These are phyloP conservation scores for Rubus idaeus DNA, from an alignment of 306 rosid genomes.

Conservation along the genomic window DNA sequence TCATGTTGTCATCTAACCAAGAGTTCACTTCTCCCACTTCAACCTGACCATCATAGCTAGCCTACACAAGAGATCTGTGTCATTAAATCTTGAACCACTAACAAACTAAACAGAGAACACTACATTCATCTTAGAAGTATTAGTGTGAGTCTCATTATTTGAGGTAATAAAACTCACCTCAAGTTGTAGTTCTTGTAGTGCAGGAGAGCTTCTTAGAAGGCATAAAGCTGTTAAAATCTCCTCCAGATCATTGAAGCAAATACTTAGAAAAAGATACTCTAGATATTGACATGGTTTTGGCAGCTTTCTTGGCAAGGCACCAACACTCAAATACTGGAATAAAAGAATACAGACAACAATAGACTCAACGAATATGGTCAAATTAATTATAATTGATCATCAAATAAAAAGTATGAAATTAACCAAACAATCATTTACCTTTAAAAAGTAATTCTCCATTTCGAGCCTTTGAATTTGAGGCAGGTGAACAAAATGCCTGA, in stretches of 20 bases:
- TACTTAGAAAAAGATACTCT: conserved; percentile 45
- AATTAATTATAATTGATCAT: not conserved
- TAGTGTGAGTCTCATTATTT: not conserved
- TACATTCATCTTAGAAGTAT: too few species aligned
- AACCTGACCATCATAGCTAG: conserved; percentile 32
- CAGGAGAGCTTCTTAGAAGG: conserved; percentile 58
- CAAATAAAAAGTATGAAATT: not conserved
- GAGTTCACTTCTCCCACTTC: not conserved
- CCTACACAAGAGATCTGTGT: conserved; percentile 23
- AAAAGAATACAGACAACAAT: not conserved
- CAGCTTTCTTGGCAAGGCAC: conserved; percentile 40
- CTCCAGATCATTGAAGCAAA: conserved; percentile 42
- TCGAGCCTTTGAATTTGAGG: conserved; percentile 44
- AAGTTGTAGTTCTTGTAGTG: conserved; percentile 46
- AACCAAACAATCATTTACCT: conserved; percentile 29
- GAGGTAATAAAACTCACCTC: conserved; percentile 35
- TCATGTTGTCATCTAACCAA: conserved; percentile 32
- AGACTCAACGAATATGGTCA: not conserved
- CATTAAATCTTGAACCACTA: not conserved
- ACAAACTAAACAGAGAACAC: too few species aligned
- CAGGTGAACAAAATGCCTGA: conserved; percentile 42
- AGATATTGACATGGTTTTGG: conserved; percentile 40
- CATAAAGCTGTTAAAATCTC: conserved; percentile 51
- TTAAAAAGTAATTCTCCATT: conserved; percentile 42
- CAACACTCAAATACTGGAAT: conserved; percentile 50